Percentiles rank a stretch among this genome's conserved stretches.
Evolutionary conservation across 345 rosid species (phyloP).

Genomic region (Syzygium grande): DNA sequence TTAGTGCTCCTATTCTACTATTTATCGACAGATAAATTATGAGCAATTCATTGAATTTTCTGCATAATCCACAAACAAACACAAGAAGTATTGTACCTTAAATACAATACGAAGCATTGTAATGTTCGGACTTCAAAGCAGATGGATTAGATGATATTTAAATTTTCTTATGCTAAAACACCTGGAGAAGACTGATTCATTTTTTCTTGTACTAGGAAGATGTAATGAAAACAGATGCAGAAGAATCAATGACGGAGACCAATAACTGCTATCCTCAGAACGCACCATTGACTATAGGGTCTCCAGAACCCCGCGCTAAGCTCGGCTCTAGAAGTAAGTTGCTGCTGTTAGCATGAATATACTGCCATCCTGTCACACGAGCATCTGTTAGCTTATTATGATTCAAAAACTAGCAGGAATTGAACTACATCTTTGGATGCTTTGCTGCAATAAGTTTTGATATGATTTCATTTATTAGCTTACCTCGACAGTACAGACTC

Average conservation of each 20-base stretch:
- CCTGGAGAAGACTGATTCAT: neutral
- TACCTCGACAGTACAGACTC: neutral
- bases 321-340: neutral
- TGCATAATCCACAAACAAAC: neutral
- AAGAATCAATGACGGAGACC: too few relatives aligned
- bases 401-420: neutral
- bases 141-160: neutral
- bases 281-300: neutral
- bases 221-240: too few relatives aligned
- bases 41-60: neutral
- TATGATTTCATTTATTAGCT: fast-evolving
- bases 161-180: neutral
- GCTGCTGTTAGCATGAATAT: too few relatives aligned
- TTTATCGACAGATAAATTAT: too few relatives aligned
- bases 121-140: neutral
- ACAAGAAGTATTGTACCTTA: neutral
- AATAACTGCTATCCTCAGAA: neutral
- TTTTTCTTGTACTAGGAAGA: too few relatives aligned
- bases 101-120: neutral
- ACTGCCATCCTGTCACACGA: neutral
- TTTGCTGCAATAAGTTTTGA: neutral
- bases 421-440: neutral
- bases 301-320: neutral
- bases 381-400: neutral
- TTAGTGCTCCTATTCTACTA: neutral